Base-by-base conservation (phyloP, 179 eudicot species). In the Heliamphora pulchella region DNA sequence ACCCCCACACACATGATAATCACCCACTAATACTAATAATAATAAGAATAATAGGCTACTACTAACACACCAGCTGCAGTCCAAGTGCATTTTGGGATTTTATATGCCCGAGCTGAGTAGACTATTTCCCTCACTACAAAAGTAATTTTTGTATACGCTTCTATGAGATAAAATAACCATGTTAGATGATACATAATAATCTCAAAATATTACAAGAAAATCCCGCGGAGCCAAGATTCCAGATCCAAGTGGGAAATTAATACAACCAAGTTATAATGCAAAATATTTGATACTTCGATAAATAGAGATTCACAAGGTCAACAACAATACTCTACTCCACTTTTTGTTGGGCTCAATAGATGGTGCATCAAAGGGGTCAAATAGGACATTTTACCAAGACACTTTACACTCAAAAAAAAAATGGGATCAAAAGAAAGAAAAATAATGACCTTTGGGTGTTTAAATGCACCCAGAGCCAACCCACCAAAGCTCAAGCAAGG, bases 61-160 rank as follows among this genome's bases (percentile, higher is more conserved):
- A 31, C 31, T 31, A 31, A 31, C 31, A 31, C 31, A 72, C 99
- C 98, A 79, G 98, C 97, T 80, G 96, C 98, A 83, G 96, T 84
- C 47, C 98, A 90, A 78, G 90, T 86, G 81, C 98, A 94, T 82
- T 96, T 97, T 20, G 99, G 96, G 82, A 96, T 91, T 85, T 90
- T 96, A 78, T 89, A 96, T 13, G 99, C 99, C 78, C 94, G 94
- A 63, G 98, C 86, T 79, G 96, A 91, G 86, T 92, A 94, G 6
- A 96, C 98, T 54, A 83, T 88, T 82, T 98, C 99, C 83, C 88
- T 96, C 86, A 77, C 87, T 81, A 84, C 84, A 88, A 74, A 81
- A 75, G 63, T 69, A 80, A 50, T 62, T 65, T 79, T 54, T 66
- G 8, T 54, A 81, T 15, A n/a, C 69, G 76, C 67, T 79, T 77